Percentiles rank a stretch among this genome's conserved stretches.
Evolutionary conservation across 2,329 filamentous ascomycete species (phyloP).

Genomic region (Sordariomycetes sp.): DNA sequence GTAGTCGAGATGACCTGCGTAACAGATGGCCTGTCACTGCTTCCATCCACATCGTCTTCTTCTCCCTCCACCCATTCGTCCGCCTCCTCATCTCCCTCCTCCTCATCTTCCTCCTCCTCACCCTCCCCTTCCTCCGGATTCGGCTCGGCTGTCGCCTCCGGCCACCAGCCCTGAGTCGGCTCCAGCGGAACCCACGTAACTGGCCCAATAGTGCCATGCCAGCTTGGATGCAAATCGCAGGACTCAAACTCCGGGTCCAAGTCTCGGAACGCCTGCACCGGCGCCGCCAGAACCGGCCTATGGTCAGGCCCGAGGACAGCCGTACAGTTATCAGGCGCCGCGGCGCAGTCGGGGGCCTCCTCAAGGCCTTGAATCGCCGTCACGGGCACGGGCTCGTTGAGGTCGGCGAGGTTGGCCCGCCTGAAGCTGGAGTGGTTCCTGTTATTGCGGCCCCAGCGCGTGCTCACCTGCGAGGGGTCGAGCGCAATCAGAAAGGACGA

Average conservation of each 20-base stretch:
- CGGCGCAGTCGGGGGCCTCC: neutral
- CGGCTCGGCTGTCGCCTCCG: neutral
- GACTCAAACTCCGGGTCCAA: slow-evolving; percentile 1
- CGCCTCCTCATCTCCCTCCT: neutral
- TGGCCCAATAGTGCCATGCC: neutral
- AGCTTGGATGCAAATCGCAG: slow-evolving; percentile 3
- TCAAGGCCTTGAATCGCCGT: neutral
- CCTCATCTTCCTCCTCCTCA: neutral
- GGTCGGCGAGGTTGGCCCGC: slow-evolving; percentile 2
- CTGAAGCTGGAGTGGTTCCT: neutral
- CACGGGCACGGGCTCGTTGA: slow-evolving; percentile 2
- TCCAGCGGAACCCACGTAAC: slow-evolving; percentile 2
- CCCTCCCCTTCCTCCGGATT: neutral
- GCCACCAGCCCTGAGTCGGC: slow-evolving; percentile 2
- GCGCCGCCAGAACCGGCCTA: neutral
- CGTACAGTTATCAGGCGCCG: neutral
- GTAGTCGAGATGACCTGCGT: too few relatives aligned
- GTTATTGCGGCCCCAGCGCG: neutral
- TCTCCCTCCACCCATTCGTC: neutral
- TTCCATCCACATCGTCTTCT: neutral
- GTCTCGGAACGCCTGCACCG: neutral
- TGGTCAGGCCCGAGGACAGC: neutral
- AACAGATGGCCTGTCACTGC: too few relatives aligned
- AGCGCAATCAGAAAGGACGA: neutral
- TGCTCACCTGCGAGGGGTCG: slow-evolving; percentile 3